Evolutionary conservation across 768 basidiomycete species (phyloP), one percentile per base, ranked within the genome.

Genomic region (Mycena pura): DNA sequence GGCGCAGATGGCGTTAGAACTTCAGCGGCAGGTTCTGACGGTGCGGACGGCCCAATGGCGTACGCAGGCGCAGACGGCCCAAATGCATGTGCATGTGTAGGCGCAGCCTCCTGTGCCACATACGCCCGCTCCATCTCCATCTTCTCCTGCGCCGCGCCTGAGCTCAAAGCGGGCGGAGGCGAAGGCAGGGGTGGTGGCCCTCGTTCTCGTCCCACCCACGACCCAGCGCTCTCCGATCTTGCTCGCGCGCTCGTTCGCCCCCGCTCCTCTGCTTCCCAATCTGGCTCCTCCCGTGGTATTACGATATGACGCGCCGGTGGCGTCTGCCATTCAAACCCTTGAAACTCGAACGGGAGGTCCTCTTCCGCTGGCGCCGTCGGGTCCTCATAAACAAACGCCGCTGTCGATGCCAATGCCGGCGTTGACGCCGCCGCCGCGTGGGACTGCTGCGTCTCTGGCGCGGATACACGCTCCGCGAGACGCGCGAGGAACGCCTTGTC

Each of bases 401-500:
- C 49, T 48, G 46, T n/a, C 24, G 21, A 28, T 13, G 46, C 21
- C 6, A 15, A 19, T 11, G 11, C 51, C 9, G 34, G 32, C 34
- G 31, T 17, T 5, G 28, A 14, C 36, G 6, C 38, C 22, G 36
- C 36, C 15, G 15, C 36, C 29, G 36, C 34, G 25, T 22, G 9
- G n/a, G 41, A 14, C 41, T 9, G 17, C 17, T 25, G 41, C 39
- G 34, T 27, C 27, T 43, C 40, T 7, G 87, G 87, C 19, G 79
- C 79, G 60, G 85, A 87, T 32, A 83, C 85, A 28, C 84, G 63
- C 32, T 77, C 77, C 1, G 77, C 81, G 39, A 89, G 76, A 31
- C 78, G 80, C 24, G 84, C 85, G 39, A 89, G 78, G n/a, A 82
- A 63, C 0, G 75, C 69, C 69, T 89, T 89, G 71, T 89, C 88